Evolutionary conservation across 129 eudicot species (phyloP).

Genomic region (Sambucus nigra): DNA sequence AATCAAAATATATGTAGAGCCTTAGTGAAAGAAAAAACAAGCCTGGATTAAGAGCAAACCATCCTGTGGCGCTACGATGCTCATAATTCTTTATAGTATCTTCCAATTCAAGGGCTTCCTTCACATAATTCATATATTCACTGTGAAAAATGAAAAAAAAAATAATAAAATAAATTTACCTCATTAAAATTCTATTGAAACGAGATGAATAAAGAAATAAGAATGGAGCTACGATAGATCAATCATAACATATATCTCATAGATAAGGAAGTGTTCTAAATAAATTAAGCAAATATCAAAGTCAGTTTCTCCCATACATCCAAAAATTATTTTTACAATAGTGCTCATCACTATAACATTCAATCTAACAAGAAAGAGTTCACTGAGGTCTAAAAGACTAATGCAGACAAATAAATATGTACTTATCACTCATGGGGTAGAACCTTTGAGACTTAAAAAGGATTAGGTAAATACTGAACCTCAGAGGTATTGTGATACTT

Average conservation of each 20-base stretch:
- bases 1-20: constrained; percentile 1
- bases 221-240: background rate
- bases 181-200: background rate
- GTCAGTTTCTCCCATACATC: too few relatives aligned
- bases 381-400: too few relatives aligned
- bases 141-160: constrained; percentile 28
- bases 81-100: constrained; percentile 85
- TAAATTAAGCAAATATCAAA: too few relatives aligned
- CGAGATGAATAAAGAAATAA: background rate
- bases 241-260: background rate
- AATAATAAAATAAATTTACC: constrained; percentile 3
- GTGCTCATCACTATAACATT: background rate
- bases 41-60: constrained; percentile 50
- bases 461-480: background rate
- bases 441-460: background rate
- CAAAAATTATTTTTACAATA: too few relatives aligned
- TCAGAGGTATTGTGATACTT: background rate
- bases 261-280: too few relatives aligned
- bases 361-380: too few relatives aligned
- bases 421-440: too few relatives aligned
- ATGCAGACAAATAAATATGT: too few relatives aligned
- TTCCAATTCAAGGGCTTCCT: constrained; percentile 87
- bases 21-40: constrained; percentile 19
- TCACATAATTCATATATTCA: constrained; percentile 70
- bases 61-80: constrained; percentile 60